Conservation (phyloP, 164 flowering plant genomes). For the Nelumbo lutea region DNA sequence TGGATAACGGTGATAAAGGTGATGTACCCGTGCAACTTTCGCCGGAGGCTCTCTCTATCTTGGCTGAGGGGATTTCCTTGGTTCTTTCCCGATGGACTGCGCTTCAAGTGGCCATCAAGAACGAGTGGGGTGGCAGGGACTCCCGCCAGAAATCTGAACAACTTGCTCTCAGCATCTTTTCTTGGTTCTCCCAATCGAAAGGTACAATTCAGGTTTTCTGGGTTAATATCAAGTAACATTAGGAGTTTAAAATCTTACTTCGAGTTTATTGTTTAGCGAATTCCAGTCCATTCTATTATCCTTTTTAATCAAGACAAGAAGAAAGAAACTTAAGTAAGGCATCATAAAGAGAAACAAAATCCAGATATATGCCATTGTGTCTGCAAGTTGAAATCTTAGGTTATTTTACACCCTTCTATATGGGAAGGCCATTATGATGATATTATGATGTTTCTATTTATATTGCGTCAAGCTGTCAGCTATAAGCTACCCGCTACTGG, state of each 20-base stretch:
- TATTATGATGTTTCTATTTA: no score
- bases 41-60: constrained; percentile 7
- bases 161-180: constrained; percentile 17
- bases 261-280: neutral
- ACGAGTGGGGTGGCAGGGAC: constrained; percentile 46
- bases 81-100: constrained; percentile 37
- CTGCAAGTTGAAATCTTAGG: no score
- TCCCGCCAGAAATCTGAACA: constrained; percentile 31
- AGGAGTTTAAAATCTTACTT: neutral
- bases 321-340: no score
- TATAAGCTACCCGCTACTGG: no score
- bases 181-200: constrained; percentile 31
- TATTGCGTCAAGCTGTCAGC: no score
- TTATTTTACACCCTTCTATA: no score
- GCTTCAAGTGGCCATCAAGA: constrained; percentile 35
- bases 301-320: no score
- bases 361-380: no score
- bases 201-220: constrained; percentile 12
- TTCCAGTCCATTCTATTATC: no score
- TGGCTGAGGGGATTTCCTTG: constrained; percentile 18
- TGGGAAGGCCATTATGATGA: no score
- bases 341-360: no score
- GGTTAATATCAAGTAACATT: neutral
- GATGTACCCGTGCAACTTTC: constrained; percentile 9
- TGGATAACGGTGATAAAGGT: constrained; percentile 10